These are phyloP conservation scores for Penicillium sclerotigenum DNA, from an alignment of 2,329 filamentous ascomycete species.

Conservation along the genomic window DNA sequence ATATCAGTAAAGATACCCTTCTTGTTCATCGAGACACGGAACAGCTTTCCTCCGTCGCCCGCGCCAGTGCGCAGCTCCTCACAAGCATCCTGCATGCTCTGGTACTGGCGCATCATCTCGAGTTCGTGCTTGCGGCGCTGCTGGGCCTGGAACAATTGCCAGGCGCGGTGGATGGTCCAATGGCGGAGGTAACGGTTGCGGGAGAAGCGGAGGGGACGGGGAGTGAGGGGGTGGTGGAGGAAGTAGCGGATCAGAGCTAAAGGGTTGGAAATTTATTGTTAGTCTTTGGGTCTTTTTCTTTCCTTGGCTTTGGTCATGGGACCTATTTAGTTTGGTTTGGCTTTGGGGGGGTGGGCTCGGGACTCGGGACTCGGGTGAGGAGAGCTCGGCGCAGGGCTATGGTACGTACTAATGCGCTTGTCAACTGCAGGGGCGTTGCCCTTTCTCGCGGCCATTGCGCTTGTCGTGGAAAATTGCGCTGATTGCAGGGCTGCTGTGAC, in stretches of 20 bases:
- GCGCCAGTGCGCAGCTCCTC: conserved; percentile 68
- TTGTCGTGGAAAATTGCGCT: conserved; percentile 41
- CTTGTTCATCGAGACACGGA: conserved; percentile 87
- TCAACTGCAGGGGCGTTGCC: conserved; percentile 32
- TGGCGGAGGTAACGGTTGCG: conserved; percentile 85
- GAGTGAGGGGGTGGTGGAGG: conserved; percentile 65
- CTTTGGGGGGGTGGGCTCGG: not conserved
- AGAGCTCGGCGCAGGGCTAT: not conserved
- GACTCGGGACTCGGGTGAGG: not conserved
- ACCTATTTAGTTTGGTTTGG: not conserved
- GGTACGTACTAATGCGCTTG: conserved; percentile 46
- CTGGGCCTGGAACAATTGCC: conserved; percentile 74
- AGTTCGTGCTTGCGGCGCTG: conserved; percentile 61
- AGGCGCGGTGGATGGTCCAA: conserved; percentile 98
- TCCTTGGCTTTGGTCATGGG: not conserved
- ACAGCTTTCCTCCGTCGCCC: conserved; percentile 60
- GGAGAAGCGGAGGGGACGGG: conserved; percentile 79
- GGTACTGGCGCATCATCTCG: conserved; percentile 75
- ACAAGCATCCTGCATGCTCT: conserved; percentile 78
- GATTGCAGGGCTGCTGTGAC: conserved; percentile 25
- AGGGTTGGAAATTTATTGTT: conserved; percentile 12
- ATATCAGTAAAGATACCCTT: conserved; percentile 71
- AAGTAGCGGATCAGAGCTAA: conserved; percentile 67
- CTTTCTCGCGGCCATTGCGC: conserved; percentile 41
- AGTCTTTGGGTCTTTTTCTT: conserved; percentile 13